Evolutionary conservation across 257 asterid species (phyloP).

Genomic region (Linaria vulgaris): DNA sequence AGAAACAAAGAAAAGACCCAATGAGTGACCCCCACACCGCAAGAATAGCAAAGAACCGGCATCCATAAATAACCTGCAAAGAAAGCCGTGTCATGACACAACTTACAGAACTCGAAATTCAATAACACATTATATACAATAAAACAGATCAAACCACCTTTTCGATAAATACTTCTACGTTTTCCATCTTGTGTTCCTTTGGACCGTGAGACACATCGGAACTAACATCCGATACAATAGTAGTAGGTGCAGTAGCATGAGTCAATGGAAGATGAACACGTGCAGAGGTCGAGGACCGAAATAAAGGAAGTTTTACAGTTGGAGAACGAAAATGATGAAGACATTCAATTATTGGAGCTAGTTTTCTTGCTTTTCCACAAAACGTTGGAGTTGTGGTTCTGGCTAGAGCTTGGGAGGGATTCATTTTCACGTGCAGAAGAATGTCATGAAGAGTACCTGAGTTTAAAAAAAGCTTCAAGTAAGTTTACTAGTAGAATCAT

Average conservation of each 20-base stretch:
- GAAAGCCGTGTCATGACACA: background rate
- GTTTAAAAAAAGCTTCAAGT: background rate
- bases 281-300: background rate
- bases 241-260: slow-evolving; percentile 28
- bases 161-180: slow-evolving; percentile 50
- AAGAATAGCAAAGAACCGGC: slow-evolving; percentile 80
- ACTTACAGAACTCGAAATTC: background rate
- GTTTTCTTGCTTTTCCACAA: slow-evolving; percentile 18
- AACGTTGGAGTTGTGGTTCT: slow-evolving; percentile 36
- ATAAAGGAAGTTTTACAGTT: slow-evolving; percentile 15
- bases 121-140: background rate
- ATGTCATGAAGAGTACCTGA: background rate
- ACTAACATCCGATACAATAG: slow-evolving; percentile 36
- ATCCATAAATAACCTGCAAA: slow-evolving; percentile 67
- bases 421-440: slow-evolving; percentile 35
- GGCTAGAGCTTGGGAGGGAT: slow-evolving; percentile 35
- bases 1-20: slow-evolving; percentile 79
- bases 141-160: slow-evolving; percentile 40
- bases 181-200: slow-evolving; percentile 30
- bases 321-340: slow-evolving; percentile 26
- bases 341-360: slow-evolving; percentile 37
- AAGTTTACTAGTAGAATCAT: slow-evolving; percentile 2
- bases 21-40: slow-evolving; percentile 82
- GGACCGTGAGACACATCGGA: slow-evolving; percentile 34
- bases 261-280: slow-evolving; percentile 8